Evolutionary conservation across 2,329 filamentous ascomycete genomes (phyloP).

Genomic region (Ceratocystis harringtonii): DNA sequence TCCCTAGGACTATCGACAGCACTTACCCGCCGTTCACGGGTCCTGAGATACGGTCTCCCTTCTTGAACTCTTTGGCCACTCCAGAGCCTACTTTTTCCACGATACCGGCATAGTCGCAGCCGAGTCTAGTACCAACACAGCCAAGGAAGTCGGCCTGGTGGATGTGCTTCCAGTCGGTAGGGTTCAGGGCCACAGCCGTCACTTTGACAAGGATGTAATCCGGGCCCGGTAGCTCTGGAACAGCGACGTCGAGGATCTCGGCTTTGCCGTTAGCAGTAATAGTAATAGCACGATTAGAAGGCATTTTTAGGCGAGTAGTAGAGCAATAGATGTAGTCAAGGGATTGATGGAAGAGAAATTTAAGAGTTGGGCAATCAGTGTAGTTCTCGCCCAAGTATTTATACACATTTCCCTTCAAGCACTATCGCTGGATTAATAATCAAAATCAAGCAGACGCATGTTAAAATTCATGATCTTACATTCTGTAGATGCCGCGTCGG

Average conservation of each 20-base stretch:
- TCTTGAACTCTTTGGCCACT: conserved; percentile 30
- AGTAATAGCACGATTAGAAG: conserved; percentile 11
- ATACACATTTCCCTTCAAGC: neutral
- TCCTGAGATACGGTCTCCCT: conserved; percentile 34
- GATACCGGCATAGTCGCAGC: conserved; percentile 34
- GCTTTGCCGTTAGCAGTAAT: conserved; percentile 18
- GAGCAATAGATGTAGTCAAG: neutral
- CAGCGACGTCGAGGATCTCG: conserved; percentile 22
- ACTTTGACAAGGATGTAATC: conserved; percentile 26
- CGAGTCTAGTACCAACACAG: conserved; percentile 22
- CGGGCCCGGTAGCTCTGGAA: conserved; percentile 19
- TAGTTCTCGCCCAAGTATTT: neutral
- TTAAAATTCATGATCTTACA: too few species aligned
- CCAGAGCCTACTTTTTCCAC: conserved; percentile 32
- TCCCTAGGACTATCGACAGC: neutral
- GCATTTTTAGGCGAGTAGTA: neutral
- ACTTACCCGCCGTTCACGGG: conserved; percentile 26
- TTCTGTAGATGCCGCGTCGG: too few species aligned
- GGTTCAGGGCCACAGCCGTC: conserved; percentile 27
- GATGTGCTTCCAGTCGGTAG: conserved; percentile 26
- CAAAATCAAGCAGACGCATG: too few species aligned
- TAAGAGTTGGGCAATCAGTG: neutral
- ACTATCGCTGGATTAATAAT: too few species aligned
- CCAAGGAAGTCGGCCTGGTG: conserved; percentile 20
- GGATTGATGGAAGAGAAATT: neutral